Conservation (phyloP, 139 green algal genomes). For the Auxenochlorella protothecoides region DNA sequence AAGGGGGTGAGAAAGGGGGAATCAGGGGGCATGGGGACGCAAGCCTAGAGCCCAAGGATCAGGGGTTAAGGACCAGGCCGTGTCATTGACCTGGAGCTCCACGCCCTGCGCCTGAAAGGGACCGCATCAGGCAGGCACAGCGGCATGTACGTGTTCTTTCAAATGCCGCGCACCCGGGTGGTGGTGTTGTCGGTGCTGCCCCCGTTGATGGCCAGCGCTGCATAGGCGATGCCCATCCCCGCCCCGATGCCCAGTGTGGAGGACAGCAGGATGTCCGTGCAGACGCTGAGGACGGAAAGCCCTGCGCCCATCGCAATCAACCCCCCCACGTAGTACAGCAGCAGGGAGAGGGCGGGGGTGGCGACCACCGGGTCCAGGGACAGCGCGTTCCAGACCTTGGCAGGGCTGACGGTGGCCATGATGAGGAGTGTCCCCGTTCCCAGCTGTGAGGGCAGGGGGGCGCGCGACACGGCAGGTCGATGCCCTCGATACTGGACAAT, state of each 20-base stretch:
- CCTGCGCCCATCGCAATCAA: not conserved
- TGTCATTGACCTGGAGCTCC: too few relatives aligned
- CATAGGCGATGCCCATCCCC: not conserved
- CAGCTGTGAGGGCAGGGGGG: not conserved
- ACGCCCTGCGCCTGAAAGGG: too few relatives aligned
- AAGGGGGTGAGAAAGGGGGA: too few relatives aligned
- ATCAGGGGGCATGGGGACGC: not conserved
- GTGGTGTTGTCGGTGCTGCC: too few relatives aligned
- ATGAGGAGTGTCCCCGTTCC: not conserved
- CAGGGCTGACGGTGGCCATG: not conserved
- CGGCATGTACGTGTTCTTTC: too few relatives aligned
- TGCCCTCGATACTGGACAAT: too few relatives aligned
- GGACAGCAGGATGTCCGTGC: not conserved
- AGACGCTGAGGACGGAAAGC: not conserved
- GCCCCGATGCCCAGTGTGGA: not conserved
- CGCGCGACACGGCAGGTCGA: too few relatives aligned
- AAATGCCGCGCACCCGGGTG: too few relatives aligned
- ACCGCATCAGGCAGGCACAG: too few relatives aligned
- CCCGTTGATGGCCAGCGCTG: not conserved
- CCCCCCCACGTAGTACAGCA: constrained; percentile 1
- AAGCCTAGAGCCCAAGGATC: constrained; percentile 1
- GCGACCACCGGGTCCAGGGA: not conserved
- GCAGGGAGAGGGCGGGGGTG: not conserved
- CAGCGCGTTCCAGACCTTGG: not conserved
- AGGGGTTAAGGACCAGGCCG: not conserved